Conservation (phyloP, 805 yeast genomes). For the Teunomyces lycoperdinae region DNA sequence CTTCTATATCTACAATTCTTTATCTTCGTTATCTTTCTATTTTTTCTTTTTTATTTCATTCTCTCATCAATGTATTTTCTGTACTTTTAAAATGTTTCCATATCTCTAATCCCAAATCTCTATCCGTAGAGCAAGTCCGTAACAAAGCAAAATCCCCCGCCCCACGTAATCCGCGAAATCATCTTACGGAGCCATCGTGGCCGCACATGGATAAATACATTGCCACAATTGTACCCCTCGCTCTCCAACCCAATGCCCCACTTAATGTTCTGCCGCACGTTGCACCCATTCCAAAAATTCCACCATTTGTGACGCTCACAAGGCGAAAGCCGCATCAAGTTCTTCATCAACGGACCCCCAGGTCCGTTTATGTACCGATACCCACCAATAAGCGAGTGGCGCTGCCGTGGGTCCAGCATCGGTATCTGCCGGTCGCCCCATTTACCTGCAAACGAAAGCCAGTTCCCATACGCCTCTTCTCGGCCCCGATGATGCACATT, state of each 20-base stretch:
- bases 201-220: constrained; percentile 49
- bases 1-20: too few species aligned
- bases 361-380: constrained; percentile 94
- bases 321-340: constrained; percentile 62
- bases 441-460: constrained; percentile 78
- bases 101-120: background rate
- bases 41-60: too few species aligned
- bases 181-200: constrained; percentile 51
- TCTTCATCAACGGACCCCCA: constrained; percentile 80
- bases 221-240: constrained; percentile 83
- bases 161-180: constrained; percentile 53
- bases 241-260: constrained; percentile 88
- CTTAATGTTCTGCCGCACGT: constrained; percentile 66
- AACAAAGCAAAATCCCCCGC: constrained; percentile 57
- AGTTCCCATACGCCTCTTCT: constrained; percentile 56
- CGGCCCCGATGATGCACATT: constrained; percentile 49
- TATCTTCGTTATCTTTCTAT: too few species aligned
- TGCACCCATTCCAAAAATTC: constrained; percentile 84
- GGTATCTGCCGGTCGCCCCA: constrained; percentile 87
- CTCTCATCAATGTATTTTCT: background rate
- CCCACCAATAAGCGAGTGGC: constrained; percentile 78
- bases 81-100: background rate
- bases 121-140: constrained; percentile 51
- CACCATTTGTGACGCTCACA: constrained; percentile 92
- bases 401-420: constrained; percentile 73